Percentiles rank a stretch among this genome's conserved stretches.
Evolutionary conservation across 768 basidiomycete genomes (phyloP).

Genomic region (Podaxis sp.): DNA sequence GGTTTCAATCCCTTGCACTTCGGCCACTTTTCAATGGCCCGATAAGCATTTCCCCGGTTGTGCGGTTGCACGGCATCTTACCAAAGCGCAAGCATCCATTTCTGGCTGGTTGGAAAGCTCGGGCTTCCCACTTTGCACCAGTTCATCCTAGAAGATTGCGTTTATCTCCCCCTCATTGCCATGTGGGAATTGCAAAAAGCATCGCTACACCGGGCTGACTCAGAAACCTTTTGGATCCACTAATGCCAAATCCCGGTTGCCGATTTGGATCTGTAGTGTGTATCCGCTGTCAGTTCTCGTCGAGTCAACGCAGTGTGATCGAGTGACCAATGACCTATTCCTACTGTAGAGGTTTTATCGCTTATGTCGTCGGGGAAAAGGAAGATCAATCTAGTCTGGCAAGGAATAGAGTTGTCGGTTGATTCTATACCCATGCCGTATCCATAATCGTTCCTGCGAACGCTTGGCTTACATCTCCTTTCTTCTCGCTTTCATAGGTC

Average conservation of each 20-base stretch:
- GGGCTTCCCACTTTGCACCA: not conserved
- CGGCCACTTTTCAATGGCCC: slow-evolving; percentile 4
- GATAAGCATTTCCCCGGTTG: not conserved
- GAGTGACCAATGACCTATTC: not conserved
- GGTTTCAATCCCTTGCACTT: not conserved
- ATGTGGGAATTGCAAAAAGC: not conserved
- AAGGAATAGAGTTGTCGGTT: not conserved
- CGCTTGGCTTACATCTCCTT: not conserved
- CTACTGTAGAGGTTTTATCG: not conserved
- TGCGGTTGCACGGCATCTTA: not conserved
- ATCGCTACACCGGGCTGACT: not conserved
- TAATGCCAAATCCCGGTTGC: not conserved
- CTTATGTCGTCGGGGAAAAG: not conserved
- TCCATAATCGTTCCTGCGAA: not conserved
- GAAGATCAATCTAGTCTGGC: not conserved
- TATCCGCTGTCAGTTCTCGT: not conserved
- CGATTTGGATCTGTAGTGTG: slow-evolving; percentile 3
- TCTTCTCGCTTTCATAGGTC: slow-evolving; percentile 5
- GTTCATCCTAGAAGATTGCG: not conserved
- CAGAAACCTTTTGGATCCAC: not conserved
- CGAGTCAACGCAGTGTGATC: not conserved
- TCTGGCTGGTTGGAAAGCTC: not conserved
- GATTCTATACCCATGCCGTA: not conserved
- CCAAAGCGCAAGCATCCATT: not conserved
- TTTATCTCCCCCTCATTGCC: slow-evolving; percentile 4